Evolutionary conservation across 2,329 filamentous ascomycete genomes (phyloP).

Genomic region (Diaporthe citri): DNA sequence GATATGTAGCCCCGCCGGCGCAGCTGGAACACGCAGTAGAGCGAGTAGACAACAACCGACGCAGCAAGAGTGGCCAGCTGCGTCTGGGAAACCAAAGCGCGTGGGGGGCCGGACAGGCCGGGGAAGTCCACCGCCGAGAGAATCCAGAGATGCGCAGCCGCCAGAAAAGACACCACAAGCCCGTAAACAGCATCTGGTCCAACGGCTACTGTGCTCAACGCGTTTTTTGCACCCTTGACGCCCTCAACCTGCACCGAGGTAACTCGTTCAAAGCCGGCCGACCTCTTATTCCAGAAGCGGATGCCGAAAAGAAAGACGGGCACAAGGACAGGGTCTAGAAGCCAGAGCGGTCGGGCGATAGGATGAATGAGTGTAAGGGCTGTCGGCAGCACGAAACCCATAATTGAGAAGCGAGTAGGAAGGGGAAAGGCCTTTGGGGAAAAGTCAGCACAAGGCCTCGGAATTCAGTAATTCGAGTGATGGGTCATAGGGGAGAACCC

Average conservation of each 20-base stretch:
- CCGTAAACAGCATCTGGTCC: neutral
- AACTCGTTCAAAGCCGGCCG: neutral
- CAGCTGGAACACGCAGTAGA: neutral
- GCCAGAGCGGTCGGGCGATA: neutral
- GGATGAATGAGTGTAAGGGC: neutral
- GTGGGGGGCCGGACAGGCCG: too few relatives aligned
- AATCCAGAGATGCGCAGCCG: neutral
- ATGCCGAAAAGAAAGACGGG: neutral
- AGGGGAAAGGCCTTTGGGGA: neutral
- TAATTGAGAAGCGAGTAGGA: neutral
- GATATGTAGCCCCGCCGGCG: neutral
- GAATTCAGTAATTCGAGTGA: neutral
- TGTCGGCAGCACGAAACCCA: neutral
- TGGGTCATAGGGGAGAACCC: neutral
- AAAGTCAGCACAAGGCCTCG: neutral
- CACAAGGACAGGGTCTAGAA: neutral
- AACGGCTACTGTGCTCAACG: rapidly evolving
- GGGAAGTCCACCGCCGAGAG: neutral
- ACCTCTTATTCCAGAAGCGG: neutral
- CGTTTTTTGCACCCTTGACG: neutral
- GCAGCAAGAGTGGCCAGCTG: neutral
- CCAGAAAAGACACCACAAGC: neutral
- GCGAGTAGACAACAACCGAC: neutral
- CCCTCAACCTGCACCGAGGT: neutral
- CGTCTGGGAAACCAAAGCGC: neutral